These are phyloP conservation scores for Russula sp. DNA, from an alignment of 768 basidiomycete genomes.

Conservation along the genomic window DNA sequence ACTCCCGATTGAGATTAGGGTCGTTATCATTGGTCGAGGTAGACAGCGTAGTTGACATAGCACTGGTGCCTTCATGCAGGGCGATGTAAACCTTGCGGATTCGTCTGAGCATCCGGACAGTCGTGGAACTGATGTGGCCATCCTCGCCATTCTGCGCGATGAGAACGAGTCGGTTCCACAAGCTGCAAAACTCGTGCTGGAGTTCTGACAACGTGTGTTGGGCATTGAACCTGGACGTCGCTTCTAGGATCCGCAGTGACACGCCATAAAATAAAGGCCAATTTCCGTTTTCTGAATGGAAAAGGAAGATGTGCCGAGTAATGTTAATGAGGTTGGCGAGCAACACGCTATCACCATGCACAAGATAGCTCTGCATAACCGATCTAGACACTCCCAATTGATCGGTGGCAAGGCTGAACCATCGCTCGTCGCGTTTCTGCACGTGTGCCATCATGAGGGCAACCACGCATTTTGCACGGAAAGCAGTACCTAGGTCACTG, in stretches of 20 bases:
- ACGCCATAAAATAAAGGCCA: background rate
- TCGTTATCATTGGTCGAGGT: background rate
- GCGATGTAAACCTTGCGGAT: background rate
- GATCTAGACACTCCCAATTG: constrained; percentile 4
- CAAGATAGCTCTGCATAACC: background rate
- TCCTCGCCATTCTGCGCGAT: background rate
- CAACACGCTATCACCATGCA: background rate
- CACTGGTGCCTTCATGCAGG: background rate
- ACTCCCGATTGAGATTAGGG: background rate
- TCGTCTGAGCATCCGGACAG: background rate
- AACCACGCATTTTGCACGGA: constrained; percentile 5
- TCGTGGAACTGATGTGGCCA: background rate
- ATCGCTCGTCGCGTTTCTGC: background rate
- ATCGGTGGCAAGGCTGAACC: background rate
- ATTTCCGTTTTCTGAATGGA: background rate
- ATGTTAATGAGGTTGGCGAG: constrained; percentile 6
- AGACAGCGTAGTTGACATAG: background rate
- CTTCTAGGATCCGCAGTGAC: background rate
- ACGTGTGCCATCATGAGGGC: background rate
- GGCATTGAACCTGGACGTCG: background rate
- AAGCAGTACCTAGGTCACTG: background rate
- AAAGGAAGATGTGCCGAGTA: background rate
- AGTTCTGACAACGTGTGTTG: background rate
- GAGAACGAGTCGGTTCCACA: constrained; percentile 9
- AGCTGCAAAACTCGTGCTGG: background rate